These are phyloP conservation scores for Leucosporidium yakuticum DNA, from an alignment of 768 basidiomycete species.

Conservation along the genomic window DNA sequence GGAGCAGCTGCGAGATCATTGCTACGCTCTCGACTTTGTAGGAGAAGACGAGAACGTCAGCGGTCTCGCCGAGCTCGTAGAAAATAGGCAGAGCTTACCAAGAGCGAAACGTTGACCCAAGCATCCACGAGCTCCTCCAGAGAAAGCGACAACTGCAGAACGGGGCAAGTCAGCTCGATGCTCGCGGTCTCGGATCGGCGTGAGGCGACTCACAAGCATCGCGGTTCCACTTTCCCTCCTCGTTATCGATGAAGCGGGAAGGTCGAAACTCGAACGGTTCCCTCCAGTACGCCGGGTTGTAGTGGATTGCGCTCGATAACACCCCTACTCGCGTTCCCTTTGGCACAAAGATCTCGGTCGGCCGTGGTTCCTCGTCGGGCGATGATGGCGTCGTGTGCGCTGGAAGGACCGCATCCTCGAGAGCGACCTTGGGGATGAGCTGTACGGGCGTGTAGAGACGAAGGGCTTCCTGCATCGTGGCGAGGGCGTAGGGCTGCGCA, in stretches of 20 bases:
- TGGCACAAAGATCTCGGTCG: slow-evolving; percentile 17
- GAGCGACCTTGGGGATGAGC: slow-evolving; percentile 30
- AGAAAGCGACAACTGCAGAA: slow-evolving; percentile 24
- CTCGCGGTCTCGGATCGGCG: not conserved
- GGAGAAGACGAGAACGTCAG: not conserved
- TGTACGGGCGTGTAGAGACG: slow-evolving; percentile 30
- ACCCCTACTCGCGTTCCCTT: slow-evolving; percentile 22
- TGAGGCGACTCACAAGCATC: slow-evolving; percentile 20
- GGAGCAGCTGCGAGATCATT: not conserved
- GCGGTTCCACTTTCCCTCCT: slow-evolving; percentile 19
- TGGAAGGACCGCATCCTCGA: slow-evolving; percentile 10
- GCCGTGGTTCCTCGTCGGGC: not conserved
- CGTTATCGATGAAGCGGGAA: slow-evolving; percentile 33
- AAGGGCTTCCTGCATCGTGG: slow-evolving; percentile 31
- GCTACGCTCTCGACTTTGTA: slow-evolving; percentile 1
- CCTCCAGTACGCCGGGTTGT: slow-evolving; percentile 32
- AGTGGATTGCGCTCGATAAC: slow-evolving; percentile 27
- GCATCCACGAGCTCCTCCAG: slow-evolving; percentile 19
- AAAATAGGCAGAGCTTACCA: not conserved
- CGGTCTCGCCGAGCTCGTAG: not conserved
- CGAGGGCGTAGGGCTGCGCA: slow-evolving; percentile 14
- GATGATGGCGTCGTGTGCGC: not conserved
- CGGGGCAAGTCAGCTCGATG: too few species aligned
- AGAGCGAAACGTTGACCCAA: slow-evolving; percentile 26
- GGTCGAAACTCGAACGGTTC: slow-evolving; percentile 28